phyloP scores from a whole-genome alignment of 2,329 filamentous ascomycete genomes.

The Alternaria incomplexa region DNA sequence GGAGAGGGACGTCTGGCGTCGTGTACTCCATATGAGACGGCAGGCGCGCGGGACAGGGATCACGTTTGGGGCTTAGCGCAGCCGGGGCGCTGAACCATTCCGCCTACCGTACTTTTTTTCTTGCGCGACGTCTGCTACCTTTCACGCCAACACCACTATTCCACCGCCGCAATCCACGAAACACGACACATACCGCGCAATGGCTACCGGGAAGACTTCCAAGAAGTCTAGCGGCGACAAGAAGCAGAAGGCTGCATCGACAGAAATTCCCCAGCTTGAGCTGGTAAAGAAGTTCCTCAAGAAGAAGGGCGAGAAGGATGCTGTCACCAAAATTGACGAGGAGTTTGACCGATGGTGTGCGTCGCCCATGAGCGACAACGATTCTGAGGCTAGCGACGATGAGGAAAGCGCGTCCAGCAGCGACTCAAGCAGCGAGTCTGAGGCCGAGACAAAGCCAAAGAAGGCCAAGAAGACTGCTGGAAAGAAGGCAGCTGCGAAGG shows the following conservation, averaged over 20 bases:
- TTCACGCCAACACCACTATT: slow-evolving; percentile 4
- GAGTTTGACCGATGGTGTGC: slow-evolving; percentile 37
- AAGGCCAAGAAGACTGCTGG: slow-evolving; percentile 15
- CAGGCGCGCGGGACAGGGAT: slow-evolving; percentile 19
- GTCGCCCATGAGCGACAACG: not conserved
- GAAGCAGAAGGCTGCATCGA: slow-evolving; percentile 19
- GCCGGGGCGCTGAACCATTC: slow-evolving; percentile 13
- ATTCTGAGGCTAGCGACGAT: slow-evolving; percentile 11
- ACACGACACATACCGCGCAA: slow-evolving; percentile 20
- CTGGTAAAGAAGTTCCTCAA: slow-evolving; percentile 45
- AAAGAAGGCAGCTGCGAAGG: slow-evolving; percentile 20
- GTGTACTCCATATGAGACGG: slow-evolving; percentile 28
- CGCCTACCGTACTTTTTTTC: slow-evolving; percentile 32
- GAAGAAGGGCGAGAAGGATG: slow-evolving; percentile 41
- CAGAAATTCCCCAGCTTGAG: slow-evolving; percentile 25
- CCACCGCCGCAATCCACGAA: not conserved
- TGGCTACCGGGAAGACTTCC: slow-evolving; percentile 33
- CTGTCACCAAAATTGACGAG: slow-evolving; percentile 33
- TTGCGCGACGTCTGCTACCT: slow-evolving; percentile 7
- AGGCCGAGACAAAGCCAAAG: slow-evolving; percentile 36
- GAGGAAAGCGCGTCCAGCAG: slow-evolving; percentile 31
- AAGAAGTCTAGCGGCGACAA: slow-evolving; percentile 21
- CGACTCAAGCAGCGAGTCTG: slow-evolving; percentile 39
- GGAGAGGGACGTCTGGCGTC: slow-evolving; percentile 22
- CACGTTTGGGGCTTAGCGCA: slow-evolving; percentile 23